Evolutionary conservation across 768 basidiomycete species (phyloP), one percentile per base, ranked within the genome.

Genomic region (Russula sp.): DNA sequence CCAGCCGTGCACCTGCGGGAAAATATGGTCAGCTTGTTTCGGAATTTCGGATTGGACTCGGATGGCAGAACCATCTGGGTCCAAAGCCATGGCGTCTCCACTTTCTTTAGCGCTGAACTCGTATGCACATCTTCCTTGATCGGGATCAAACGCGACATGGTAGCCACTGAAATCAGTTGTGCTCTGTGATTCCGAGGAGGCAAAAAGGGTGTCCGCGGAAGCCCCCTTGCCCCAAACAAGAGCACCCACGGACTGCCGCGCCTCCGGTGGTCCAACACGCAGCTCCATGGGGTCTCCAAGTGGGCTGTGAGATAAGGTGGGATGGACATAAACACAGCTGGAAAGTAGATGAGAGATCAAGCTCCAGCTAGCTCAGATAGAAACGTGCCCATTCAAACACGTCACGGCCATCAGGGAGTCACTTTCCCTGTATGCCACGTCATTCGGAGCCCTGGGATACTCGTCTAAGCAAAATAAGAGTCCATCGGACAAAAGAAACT

Each of bases 81-180:
- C 54, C 22, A 67, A 10, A 20, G 63, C 63, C 63, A 69, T 69
- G 13, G 63, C 66, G 42, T 69, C 68, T 6, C 68, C 68, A 57
- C 63, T 65, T 42, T 64, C 68, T 30, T 22, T 57, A 13, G 52
- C 60, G 32, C 40, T 44, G 20, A 63, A 57, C 26, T 57, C 38
- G n/a, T 49, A 68, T 6, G 18, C 32, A 34, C 46, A 18, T 34
- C 56, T 57, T 24, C 56, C 62, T 30, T 56, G 55, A 28, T 57
- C 62, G 20, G 67, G 46, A 24, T 69, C 66, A 30, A 69, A 62
- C 10, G 59, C 63, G 7, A 44, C 28, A 36, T 69, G 68, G 44
- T 46, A 60, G 5, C 68, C 68, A n/a, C 16, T 52, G 38, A 32
- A 55, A 38, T 67, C 66, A 18, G 50, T 26, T 14, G 6, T 32